A percentile compares a stretch with the other conserved stretches of the same genome.
Conservation (phyloP, 805 yeast species). For the Kuraishia capsulata region DNA sequence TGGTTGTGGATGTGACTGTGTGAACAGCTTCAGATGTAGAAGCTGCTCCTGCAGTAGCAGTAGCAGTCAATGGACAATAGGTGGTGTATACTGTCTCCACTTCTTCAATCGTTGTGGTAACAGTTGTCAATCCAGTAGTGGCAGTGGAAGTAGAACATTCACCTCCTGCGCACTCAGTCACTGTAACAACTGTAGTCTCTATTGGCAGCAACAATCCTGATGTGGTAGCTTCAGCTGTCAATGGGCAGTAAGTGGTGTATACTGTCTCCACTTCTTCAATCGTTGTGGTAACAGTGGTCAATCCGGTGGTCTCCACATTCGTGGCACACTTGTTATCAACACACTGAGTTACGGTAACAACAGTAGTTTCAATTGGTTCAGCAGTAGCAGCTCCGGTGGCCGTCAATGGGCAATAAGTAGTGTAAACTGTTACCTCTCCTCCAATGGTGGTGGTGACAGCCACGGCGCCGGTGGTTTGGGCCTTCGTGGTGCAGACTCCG, state of each 20-base stretch:
- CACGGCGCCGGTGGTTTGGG: background rate
- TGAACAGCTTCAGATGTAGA: background rate
- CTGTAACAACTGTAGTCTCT: background rate
- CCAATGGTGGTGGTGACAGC: background rate
- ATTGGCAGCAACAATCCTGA: background rate
- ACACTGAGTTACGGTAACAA: constrained; percentile 7
- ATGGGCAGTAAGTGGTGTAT: constrained; percentile 3
- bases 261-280: background rate
- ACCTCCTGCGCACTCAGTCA: background rate
- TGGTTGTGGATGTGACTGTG: background rate
- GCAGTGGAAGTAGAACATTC: background rate
- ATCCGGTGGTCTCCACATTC: background rate
- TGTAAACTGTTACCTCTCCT: constrained; percentile 10
- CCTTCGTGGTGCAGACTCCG: background rate
- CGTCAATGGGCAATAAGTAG: constrained; percentile 26
- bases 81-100: constrained; percentile 7
- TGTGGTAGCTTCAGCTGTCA: background rate
- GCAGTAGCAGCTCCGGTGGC: constrained; percentile 6
- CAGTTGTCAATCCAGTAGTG: background rate
- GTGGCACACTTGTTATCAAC: constrained; percentile 10
- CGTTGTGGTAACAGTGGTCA: background rate
- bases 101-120: constrained; percentile 9
- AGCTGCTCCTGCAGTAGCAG: background rate
- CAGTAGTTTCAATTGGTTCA: background rate
- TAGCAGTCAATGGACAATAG: background rate